phyloP scores from a whole-genome alignment of 2,329 filamentous ascomycete species.

The Cadophora gregata region DNA sequence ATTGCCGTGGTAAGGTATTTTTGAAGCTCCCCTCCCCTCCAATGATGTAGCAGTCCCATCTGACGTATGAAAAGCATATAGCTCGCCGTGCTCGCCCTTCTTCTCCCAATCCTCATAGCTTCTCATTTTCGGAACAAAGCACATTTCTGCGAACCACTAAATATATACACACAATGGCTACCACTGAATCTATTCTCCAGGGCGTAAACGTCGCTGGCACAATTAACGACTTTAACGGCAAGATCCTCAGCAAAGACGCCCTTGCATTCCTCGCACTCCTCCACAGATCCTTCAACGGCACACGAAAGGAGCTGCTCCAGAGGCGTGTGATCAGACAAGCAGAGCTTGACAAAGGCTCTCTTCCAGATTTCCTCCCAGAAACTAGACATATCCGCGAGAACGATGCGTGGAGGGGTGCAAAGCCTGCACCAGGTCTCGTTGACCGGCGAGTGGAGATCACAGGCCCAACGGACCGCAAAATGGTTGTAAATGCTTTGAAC shows the following conservation, averaged over 20 bases:
- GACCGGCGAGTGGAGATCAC: constrained; percentile 97
- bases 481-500: constrained; percentile 98
- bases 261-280: constrained; percentile 91
- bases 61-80: constrained; percentile 29
- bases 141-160: constrained; percentile 10
- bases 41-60: constrained; percentile 20
- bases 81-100: constrained; percentile 21
- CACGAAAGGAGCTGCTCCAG: constrained; percentile 87
- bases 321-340: constrained; percentile 85
- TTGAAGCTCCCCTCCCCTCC: constrained; percentile 8
- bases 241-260: constrained; percentile 91
- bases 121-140: constrained; percentile 16
- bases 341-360: constrained; percentile 86
- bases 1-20: constrained; percentile 27
- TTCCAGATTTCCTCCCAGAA: constrained; percentile 95
- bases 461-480: constrained; percentile 95
- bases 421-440: constrained; percentile 88
- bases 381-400: constrained; percentile 95
- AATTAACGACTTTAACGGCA: constrained; percentile 78
- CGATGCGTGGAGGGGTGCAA: constrained; percentile 89
- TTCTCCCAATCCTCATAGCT: constrained; percentile 16
- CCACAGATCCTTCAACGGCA: constrained; percentile 91
- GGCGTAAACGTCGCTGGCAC: constrained; percentile 86
- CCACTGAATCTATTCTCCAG: constrained; percentile 78
- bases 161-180: constrained; percentile 58